Evolutionary conservation across 139 green algal genomes (phyloP).

Genomic region (Coccomyxa sp.): DNA sequence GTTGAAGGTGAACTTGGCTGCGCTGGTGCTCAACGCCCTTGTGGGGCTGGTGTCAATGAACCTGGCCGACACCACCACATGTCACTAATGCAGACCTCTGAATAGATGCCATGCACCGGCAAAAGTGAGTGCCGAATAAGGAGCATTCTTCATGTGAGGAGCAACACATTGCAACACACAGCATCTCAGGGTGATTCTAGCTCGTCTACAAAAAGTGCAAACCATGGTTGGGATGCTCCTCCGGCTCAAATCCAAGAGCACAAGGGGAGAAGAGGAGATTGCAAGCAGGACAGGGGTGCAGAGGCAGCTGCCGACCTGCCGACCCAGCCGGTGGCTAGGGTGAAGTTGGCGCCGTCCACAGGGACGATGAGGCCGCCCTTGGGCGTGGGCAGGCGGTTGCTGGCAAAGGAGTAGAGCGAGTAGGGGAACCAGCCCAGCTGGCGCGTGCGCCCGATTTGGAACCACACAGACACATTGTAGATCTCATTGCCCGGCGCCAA

Average conservation of each 20-base stretch:
- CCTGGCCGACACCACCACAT: neutral
- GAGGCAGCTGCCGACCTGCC: neutral
- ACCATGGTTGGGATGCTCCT: no score
- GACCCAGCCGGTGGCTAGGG: slow-evolving; percentile 1
- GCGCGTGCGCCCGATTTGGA: neutral
- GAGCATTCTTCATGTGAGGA: neutral
- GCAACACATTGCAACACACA: neutral
- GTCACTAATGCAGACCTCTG: neutral
- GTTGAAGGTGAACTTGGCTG: neutral
- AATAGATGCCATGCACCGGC: neutral
- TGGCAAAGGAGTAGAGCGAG: slow-evolving; percentile 5
- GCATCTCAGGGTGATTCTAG: no score
- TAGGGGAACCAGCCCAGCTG: slow-evolving; percentile 3
- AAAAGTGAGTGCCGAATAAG: neutral
- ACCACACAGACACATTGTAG: slow-evolving; percentile 5
- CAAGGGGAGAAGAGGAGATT: no score
- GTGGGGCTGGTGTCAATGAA: no score
- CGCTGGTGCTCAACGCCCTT: no score
- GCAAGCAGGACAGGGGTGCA: no score
- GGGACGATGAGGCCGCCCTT: neutral
- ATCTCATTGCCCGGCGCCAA: slow-evolving; percentile 2
- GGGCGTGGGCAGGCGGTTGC: neutral
- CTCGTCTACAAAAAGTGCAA: no score
- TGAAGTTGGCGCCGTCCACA: slow-evolving; percentile 1
- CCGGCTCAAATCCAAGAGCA: no score